Evolutionary conservation across 345 rosid genomes (phyloP).

Genomic region (Salix viminalis): DNA sequence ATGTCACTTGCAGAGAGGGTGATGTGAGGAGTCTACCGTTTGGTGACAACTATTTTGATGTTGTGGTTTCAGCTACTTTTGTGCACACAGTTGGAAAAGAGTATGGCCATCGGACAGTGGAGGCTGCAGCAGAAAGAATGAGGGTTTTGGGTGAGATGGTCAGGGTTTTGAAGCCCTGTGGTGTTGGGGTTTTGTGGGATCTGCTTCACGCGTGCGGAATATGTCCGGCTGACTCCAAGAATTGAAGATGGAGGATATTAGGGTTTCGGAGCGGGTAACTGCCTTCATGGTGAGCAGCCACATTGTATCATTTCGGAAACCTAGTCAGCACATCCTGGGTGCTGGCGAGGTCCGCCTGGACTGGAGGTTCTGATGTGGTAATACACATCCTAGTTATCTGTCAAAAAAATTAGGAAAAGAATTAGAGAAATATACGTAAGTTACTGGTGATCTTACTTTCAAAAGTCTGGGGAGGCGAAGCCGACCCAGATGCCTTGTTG

Average conservation of each 20-base stretch:
- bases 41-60: conserved; percentile 80
- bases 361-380: conserved; percentile 27
- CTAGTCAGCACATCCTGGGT: conserved; percentile 55
- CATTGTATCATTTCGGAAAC: conserved; percentile 80
- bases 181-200: conserved; percentile 84
- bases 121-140: conserved; percentile 84
- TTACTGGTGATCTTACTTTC: not conserved
- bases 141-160: conserved; percentile 82
- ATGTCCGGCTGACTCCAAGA: conserved; percentile 74
- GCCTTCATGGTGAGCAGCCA: conserved; percentile 95
- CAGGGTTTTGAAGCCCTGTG: conserved; percentile 81
- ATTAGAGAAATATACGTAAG: not conserved
- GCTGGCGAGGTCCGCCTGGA: conserved; percentile 51
- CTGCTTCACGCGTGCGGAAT: conserved; percentile 73
- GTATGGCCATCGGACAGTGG: conserved; percentile 78
- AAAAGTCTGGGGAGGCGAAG: conserved; percentile 32
- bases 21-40: conserved; percentile 85
- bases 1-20: conserved; percentile 87
- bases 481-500: conserved; percentile 22
- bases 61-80: conserved; percentile 82
- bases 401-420: not conserved
- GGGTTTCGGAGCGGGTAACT: conserved; percentile 74
- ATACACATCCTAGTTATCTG: not conserved
- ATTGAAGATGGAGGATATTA: conserved; percentile 80
- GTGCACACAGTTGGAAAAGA: conserved; percentile 83